These are phyloP conservation scores for Trichosanthes cucumerina DNA, from an alignment of 306 rosid genomes.

Conservation along the genomic window DNA sequence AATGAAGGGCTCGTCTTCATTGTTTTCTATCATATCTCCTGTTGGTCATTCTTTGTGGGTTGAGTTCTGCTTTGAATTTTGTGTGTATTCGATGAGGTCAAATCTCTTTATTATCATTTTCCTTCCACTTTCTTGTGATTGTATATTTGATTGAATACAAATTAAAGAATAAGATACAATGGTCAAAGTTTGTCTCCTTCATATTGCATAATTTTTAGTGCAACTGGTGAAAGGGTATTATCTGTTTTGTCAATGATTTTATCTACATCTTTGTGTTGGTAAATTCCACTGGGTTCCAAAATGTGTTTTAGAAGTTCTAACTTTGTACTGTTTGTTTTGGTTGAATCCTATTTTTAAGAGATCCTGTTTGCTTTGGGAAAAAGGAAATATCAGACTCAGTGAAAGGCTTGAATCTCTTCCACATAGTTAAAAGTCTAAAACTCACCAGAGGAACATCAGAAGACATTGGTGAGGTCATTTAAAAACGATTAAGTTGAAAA, in stretches of 20 bases:
- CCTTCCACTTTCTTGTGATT: slow-evolving; percentile 6
- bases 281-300: no score
- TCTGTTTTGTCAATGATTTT: neutral
- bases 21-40: neutral
- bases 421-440: neutral
- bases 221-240: neutral
- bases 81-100: neutral
- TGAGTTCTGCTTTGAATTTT: slow-evolving; percentile 9
- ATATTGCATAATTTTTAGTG: neutral
- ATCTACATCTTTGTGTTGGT: neutral
- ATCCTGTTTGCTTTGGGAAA: no score
- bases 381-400: no score
- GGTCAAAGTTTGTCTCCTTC: neutral
- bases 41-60: slow-evolving; percentile 6
- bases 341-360: no score
- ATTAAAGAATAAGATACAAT: slow-evolving; percentile 2
- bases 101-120: neutral
- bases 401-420: neutral
- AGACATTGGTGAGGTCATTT: no score
- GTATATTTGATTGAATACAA: slow-evolving; percentile 3
- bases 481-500: no score
- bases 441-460: neutral
- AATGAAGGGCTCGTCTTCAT: neutral
- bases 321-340: no score
- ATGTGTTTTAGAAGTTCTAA: no score